These are phyloP conservation scores for Syzygium grande DNA, from an alignment of 345 rosid species.

Conservation along the genomic window DNA sequence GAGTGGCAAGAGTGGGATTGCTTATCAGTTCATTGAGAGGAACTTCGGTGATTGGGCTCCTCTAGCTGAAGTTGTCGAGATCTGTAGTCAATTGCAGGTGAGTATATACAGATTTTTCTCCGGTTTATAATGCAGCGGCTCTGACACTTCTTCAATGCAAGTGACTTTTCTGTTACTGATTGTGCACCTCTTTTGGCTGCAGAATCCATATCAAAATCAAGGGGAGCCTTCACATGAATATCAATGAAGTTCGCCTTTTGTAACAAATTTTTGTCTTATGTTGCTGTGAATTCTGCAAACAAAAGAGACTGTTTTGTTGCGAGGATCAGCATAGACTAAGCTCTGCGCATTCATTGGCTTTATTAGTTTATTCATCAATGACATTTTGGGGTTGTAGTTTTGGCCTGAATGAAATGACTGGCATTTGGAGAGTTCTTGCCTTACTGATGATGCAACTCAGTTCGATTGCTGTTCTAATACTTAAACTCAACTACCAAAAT, in stretches of 20 bases:
- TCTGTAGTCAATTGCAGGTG: constrained; percentile 47
- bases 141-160: neutral
- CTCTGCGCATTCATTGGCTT: neutral
- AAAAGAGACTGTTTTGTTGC: neutral
- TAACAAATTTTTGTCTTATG: neutral
- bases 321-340: neutral
- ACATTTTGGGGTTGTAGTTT: neutral
- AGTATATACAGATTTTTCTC: neutral
- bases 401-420: neutral
- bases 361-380: neutral
- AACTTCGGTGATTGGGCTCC: constrained; percentile 75
- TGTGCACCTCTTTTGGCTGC: neutral
- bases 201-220: neutral
- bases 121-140: too few relatives aligned
- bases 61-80: constrained; percentile 39
- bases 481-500: neutral
- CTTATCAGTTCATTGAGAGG: constrained; percentile 61
- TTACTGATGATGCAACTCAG: neutral
- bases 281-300: neutral
- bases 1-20: constrained; percentile 42
- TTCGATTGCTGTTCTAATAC: neutral
- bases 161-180: neutral
- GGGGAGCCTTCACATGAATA: neutral
- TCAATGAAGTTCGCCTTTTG: neutral
- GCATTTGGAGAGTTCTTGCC: neutral